Base-by-base conservation (phyloP, 2,329 filamentous ascomycete genomes). In the Cucurbitaria berberidis region DNA sequence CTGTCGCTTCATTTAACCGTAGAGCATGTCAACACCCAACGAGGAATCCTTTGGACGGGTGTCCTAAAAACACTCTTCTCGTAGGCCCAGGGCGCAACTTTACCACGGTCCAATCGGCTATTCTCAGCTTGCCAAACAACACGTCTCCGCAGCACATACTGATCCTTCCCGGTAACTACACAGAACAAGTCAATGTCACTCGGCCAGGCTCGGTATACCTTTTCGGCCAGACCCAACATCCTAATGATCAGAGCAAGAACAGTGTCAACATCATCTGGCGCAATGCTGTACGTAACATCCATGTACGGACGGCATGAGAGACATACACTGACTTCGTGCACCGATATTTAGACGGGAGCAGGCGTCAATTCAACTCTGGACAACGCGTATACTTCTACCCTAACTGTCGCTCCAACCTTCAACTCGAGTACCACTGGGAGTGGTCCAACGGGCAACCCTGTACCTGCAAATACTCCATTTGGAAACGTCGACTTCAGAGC, bases 141-240 rank as follows among this genome's bases (percentile, higher is more conserved):
- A 77, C 75, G 15, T 73, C 73, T 5, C 66, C 80, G 0, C 76
- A 82, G 51, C 79, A 80, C 16, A 87, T 89, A 59, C 78, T 89
- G 11, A 81, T 89, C 40, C 80, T 82, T 0, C 78, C 84, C 0
- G 86, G 86, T 0, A 80, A 78, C 53, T 89, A 89, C 63, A 82
- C 76, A 1, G 86, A 88, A 64, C 85, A 87, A 70, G 73, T 89
- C 55, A 89, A 89, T 59, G 78, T 89, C 53, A 89, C 86, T 3
- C 84, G 86, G 1, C 70, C 76, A 1, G 85, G 82, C 0, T 85
- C 86, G 0, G 74, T 88, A 6, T 86, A 84, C 24, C 77, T 89
- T 6, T 78, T 88, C 0, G 86, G 86, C n/a, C 78, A 84, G 55
- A 84, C 81, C 1, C 81, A 78, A 2, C 61, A 69, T 2, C 79